These are phyloP conservation scores for Chytriomyces hyalinus DNA, from an alignment of 192 early-diverging fungal genomes.

Conservation along the genomic window DNA sequence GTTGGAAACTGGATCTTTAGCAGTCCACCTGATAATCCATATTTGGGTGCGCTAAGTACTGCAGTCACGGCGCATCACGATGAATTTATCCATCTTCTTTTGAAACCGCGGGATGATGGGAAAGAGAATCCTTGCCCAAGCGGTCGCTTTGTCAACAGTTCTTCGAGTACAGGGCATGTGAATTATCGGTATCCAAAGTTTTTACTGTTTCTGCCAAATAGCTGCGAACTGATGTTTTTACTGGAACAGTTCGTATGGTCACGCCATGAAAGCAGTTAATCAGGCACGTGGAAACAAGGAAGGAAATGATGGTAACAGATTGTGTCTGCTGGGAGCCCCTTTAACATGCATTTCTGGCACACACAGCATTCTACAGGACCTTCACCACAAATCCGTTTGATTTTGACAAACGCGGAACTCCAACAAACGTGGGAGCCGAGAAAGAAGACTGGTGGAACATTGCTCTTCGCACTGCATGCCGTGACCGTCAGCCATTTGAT, in stretches of 20 bases:
- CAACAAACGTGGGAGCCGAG: not conserved
- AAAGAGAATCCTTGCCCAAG: not conserved
- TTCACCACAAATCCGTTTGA: conserved; percentile 3
- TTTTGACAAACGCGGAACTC: conserved; percentile 32
- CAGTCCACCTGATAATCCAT: conserved; percentile 23
- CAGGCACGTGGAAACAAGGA: conserved; percentile 62
- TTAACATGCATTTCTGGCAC: no score
- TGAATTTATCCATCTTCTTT: conserved; percentile 16
- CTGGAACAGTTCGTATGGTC: conserved; percentile 29
- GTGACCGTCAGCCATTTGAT: not conserved
- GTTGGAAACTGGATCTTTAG: conserved; percentile 24
- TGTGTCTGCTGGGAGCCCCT: no score
- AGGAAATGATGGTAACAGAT: conserved; percentile 43
- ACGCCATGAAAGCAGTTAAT: conserved; percentile 47
- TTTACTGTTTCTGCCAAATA: not conserved
- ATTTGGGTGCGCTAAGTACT: not conserved
- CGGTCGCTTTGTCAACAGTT: conserved; percentile 3
- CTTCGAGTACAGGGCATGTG: conserved; percentile 10
- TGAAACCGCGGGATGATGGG: not conserved
- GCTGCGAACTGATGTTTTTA: not conserved
- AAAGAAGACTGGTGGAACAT: conserved; percentile 5
- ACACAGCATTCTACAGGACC: conserved; percentile 13
- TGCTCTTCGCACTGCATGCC: conserved; percentile 21
- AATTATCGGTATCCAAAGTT: conserved; percentile 5
- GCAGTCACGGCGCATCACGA: conserved; percentile 31